These are phyloP conservation scores for Ceratocystis destructans DNA, from an alignment of 2,329 filamentous ascomycete species.

Conservation along the genomic window DNA sequence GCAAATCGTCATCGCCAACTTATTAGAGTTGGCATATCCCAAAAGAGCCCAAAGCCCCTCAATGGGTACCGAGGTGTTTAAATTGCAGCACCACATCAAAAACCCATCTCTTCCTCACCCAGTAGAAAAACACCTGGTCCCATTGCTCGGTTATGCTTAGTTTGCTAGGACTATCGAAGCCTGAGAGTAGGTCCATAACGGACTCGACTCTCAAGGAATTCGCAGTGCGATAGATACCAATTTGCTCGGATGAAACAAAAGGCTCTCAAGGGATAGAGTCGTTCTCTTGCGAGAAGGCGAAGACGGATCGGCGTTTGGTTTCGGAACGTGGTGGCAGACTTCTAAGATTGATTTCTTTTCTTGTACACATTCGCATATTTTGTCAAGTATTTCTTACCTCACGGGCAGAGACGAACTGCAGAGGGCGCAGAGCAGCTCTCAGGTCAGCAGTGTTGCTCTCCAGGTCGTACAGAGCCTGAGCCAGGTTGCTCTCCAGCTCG, in stretches of 20 bases:
- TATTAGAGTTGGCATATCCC: conserved; percentile 17
- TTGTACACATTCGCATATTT: background rate
- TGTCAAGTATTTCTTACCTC: conserved; percentile 62
- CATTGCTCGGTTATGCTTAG: conserved; percentile 10
- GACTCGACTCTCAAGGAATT: background rate
- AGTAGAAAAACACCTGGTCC: background rate
- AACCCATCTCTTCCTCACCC: conserved; percentile 15
- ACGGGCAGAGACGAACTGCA: conserved; percentile 97
- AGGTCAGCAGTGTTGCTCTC: conserved; percentile 99
- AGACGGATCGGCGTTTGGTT: conserved; percentile 18
- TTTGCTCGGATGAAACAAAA: background rate
- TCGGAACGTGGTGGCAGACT: conserved; percentile 18
- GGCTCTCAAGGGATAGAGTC: conserved; percentile 11
- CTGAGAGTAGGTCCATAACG: background rate
- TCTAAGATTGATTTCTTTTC: background rate
- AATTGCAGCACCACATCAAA: background rate
- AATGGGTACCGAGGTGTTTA: background rate
- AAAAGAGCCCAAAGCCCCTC: conserved; percentile 9
- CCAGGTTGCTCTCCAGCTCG: conserved; percentile 95
- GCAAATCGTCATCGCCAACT: conserved; percentile 22
- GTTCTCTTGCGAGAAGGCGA: conserved; percentile 17
- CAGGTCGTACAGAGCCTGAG: conserved; percentile 94
- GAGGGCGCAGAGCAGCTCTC: conserved; percentile 86
- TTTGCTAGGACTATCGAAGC: conserved; percentile 11
- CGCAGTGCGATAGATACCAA: background rate